A percentile compares a stretch with the other conserved stretches of the same genome.
These are phyloP conservation scores for Aspergillus avenaceus DNA, from an alignment of 495 filamentous ascomycete species.

Conservation along the genomic window DNA sequence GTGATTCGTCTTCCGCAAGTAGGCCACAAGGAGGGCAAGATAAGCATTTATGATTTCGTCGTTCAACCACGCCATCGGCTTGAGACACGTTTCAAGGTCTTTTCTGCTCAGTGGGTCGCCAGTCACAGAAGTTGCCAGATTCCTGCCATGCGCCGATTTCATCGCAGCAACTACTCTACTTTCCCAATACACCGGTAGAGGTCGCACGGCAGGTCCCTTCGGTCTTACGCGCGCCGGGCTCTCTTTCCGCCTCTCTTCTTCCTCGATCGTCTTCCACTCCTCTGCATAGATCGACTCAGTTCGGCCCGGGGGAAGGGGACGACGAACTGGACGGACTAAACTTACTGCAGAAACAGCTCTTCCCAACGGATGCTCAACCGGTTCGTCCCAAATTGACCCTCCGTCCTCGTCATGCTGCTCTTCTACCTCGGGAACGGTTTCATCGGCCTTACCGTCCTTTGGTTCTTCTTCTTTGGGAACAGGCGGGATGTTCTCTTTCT, in stretches of 20 bases:
- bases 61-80: conserved; percentile 64
- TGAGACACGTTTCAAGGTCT: conserved; percentile 60
- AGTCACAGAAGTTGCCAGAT: conserved; percentile 44
- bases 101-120: conserved; percentile 53
- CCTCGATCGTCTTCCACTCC: conserved; percentile 21
- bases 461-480: no score
- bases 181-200: conserved; percentile 44
- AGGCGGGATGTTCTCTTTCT: no score
- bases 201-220: conserved; percentile 35
- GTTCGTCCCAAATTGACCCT: no score
- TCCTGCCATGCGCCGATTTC: conserved; percentile 14
- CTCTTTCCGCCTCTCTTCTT: conserved; percentile 16
- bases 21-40: conserved; percentile 55
- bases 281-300: conserved; percentile 27
- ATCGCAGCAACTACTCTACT: conserved; percentile 30
- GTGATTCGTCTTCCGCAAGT: conserved; percentile 48
- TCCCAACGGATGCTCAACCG: no score
- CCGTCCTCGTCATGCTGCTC: no score
- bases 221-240: conserved; percentile 19
- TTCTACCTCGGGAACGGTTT: no score
- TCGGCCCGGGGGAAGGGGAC: conserved; percentile 27
- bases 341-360: conserved; percentile 35
- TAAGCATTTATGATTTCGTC: conserved; percentile 77
- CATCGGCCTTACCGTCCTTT: no score
- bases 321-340: conserved; percentile 21